A percentile compares a stretch with the other conserved stretches of the same genome.
phyloP scores from a whole-genome alignment of 192 early-diverging fungal genomes.

The Chytriomyces sp. region DNA sequence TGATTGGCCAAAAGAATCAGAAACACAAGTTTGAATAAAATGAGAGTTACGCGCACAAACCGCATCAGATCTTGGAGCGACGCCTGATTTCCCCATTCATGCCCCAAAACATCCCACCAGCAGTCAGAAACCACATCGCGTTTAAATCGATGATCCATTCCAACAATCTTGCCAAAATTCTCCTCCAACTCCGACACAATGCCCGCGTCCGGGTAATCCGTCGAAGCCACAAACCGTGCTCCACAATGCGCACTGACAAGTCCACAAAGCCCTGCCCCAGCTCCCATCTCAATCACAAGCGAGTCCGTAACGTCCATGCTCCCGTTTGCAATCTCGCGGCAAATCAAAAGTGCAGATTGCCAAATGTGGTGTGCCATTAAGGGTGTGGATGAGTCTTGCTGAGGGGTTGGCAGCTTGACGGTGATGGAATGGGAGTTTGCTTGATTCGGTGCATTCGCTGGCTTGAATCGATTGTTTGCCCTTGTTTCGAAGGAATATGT shows the following conservation, averaged over 20 bases:
- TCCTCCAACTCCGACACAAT: constrained; percentile 1
- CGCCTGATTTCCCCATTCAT: constrained; percentile 21
- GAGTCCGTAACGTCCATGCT: constrained; percentile 7
- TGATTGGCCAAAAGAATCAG: background rate
- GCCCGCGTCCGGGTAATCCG: constrained; percentile 33
- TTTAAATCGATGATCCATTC: background rate
- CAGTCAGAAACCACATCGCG: background rate
- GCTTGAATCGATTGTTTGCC: background rate
- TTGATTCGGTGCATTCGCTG: background rate
- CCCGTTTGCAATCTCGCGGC: background rate
- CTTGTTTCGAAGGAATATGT: constrained; percentile 8
- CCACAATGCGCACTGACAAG: constrained; percentile 27
- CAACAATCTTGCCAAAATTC: constrained; percentile 5
- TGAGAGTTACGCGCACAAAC: background rate
- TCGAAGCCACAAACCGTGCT: constrained; percentile 16
- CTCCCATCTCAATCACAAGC: constrained; percentile 27
- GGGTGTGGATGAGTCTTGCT: constrained; percentile 7
- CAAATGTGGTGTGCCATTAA: constrained; percentile 37
- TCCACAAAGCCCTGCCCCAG: constrained; percentile 16
- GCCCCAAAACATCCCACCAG: constrained; percentile 31
- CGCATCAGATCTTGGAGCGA: constrained; percentile 1
- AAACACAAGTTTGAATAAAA: background rate
- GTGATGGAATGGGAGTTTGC: background rate
- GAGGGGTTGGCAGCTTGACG: background rate
- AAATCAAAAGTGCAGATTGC: constrained; percentile 16